Base-by-base conservation (phyloP, 495 filamentous ascomycete genomes). In the Hypoxylon rickii region DNA sequence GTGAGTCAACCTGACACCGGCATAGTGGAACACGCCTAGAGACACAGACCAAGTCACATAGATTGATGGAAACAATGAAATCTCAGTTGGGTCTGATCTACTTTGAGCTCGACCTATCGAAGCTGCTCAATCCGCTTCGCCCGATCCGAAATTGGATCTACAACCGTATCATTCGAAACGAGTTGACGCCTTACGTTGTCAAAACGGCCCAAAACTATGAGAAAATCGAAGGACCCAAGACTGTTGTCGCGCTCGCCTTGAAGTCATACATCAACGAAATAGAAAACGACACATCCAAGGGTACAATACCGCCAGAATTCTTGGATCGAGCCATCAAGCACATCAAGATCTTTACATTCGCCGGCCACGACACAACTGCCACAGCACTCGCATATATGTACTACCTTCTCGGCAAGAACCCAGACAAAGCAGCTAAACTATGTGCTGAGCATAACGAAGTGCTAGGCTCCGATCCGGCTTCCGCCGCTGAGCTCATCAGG, bases 281-380 rank as follows among this genome's bases (percentile, higher is more conserved):
- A 7, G 41, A 44, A 15, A 19, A 44, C 20, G 39, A 42, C 16
- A 31, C 22, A 6, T 40, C 47, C 12, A 47, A 43, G 21, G 48
- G 13, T 8, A 53, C 46, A 22, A 51, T 63, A 12, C 60, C 65
- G 21, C 15, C 26, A 1, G 49, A 44, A 3, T 72, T 70, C 36
- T 29, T 66, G 2, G 55, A 63, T 11, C 47, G 48, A 7, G 43
- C 59, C n/a, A 36, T 67, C 22, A 40, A 59, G 4, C 68, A 73
- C n/a, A 53, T 71, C 41, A 66, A 66, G 29, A 60, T 63, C 11
- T 66, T 79, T 39, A 58, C 78, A 13, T 76, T 79, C 33, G 74
- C 74, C 2, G 77, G 77, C 1, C 76, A 79, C 48, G 74, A 78
- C 40, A 79, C 77, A 0, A 78, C 76, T 6, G 69, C 69, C 15